Base-by-base conservation (phyloP, 2,329 filamentous ascomycete genomes). In the Fusarium devonianum region DNA sequence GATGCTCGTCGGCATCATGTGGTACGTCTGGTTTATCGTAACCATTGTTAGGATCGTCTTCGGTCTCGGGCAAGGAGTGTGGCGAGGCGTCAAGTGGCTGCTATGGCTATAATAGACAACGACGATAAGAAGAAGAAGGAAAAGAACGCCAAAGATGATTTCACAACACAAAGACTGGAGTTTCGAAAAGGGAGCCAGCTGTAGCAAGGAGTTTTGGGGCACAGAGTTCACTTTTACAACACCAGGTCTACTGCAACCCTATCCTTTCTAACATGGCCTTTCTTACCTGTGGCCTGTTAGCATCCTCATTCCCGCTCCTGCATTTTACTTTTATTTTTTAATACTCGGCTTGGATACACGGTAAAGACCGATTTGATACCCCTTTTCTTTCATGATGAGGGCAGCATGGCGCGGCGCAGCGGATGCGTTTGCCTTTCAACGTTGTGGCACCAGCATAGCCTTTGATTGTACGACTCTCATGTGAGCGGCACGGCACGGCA, bases 11-110 rank as follows among this genome's bases (percentile, higher is more conserved):
- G 89, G 89, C 4, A 83, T 95, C 62, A 90, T 97, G 86, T 97
- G 94, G 92, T 91, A 88, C 72, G 86, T 95, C 12, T 97, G 93
- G 92, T 84, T 95, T 50, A 77, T 96, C 23, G 92, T 97, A 17
- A 89, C 92, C 69, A 77, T 93, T 17, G 77, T 88, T 40, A 83
- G 90, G 51, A 71, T 89, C 11, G 73, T 89, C 25, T 75, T 85
- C 51, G 85, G 86, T 9, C 62, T 88, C 2, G 80, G 87, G 33
- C 81, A 81, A 34, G 85, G 85, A 3, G 66, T 83, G 0, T 75
- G 84, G 38, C 73, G 77, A 9, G 79, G 82, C 8, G 77, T 89
- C n/a, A 80, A 81, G 67, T 97, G 93, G 93, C 72, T 97, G 68
- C 74, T 96, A 56, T 96, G 90, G 90, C 70, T 94, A 60, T 90